These are phyloP conservation scores for Hanseniaspora thailandica DNA, from an alignment of 805 yeast species.

Conservation along the genomic window DNA sequence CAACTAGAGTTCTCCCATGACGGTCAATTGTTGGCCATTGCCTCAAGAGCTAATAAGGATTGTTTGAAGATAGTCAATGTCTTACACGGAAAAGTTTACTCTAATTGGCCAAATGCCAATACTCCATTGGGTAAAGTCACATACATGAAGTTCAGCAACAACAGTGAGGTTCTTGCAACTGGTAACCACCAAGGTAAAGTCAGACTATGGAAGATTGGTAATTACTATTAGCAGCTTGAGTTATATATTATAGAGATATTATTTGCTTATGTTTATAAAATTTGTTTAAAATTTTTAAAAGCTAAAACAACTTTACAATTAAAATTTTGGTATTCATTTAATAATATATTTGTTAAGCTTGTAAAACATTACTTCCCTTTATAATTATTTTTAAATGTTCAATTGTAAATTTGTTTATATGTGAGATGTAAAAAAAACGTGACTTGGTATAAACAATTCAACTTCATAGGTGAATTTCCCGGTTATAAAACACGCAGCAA, in stretches of 20 bases:
- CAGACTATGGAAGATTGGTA: constrained; percentile 78
- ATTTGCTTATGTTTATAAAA: too few relatives aligned
- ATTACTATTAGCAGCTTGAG: constrained; percentile 38
- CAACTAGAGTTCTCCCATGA: constrained; percentile 65
- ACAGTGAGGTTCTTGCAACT: constrained; percentile 68
- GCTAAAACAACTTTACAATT: too few relatives aligned
- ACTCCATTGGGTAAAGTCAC: constrained; percentile 96
- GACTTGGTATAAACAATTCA: background rate
- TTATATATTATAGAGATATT: background rate
- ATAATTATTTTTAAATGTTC: background rate
- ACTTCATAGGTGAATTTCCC: too few relatives aligned
- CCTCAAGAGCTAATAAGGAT: constrained; percentile 76
- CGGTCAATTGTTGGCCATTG: constrained; percentile 78
- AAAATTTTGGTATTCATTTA: too few relatives aligned
- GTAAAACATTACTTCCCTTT: background rate
- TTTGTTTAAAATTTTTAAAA: too few relatives aligned
- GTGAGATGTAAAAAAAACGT: background rate
- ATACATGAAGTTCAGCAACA: constrained; percentile 63
- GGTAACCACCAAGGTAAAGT: constrained; percentile 89
- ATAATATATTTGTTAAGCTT: too few relatives aligned
- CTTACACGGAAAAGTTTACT: constrained; percentile 74
- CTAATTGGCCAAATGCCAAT: constrained; percentile 95
- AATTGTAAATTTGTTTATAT: background rate
- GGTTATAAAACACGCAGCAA: too few relatives aligned
- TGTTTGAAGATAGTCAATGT: constrained; percentile 77